A percentile compares a stretch with the other conserved stretches of the same genome.
These are phyloP conservation scores for Trichomonas vaginalis DNA, from an alignment of 208 protist genomes.

Conservation along the genomic window DNA sequence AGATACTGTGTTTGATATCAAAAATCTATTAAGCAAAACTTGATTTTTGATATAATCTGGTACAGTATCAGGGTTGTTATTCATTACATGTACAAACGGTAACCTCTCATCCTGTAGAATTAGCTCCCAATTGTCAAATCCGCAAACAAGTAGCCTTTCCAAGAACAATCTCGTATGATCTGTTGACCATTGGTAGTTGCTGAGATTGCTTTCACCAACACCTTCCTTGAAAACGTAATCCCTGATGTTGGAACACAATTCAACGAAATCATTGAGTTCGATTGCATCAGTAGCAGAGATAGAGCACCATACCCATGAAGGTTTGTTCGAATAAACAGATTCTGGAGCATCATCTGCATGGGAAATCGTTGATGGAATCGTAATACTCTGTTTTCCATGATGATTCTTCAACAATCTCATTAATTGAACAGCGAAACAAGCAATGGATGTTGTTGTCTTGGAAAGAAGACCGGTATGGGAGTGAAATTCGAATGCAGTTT, in stretches of 20 bases:
- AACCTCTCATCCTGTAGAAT: neutral
- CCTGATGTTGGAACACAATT: neutral
- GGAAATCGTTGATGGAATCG: neutral
- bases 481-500: neutral
- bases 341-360: neutral
- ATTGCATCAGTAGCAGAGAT: neutral
- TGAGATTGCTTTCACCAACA: neutral
- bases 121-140: neutral
- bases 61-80: too few relatives aligned
- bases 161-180: neutral
- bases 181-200: neutral
- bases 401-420: neutral
- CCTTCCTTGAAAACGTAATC: neutral
- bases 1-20: neutral
- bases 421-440: neutral
- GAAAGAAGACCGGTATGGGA: neutral
- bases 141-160: neutral
- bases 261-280: neutral
- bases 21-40: neutral
- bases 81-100: too few relatives aligned
- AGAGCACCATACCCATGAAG: neutral
- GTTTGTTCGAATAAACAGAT: neutral
- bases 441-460: neutral
- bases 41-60: neutral
- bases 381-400: neutral